Evolutionary conservation across 2,329 filamentous ascomycete species (phyloP), one percentile per base, ranked within the genome.

Genomic region (Pyrenochaeta sp.): DNA sequence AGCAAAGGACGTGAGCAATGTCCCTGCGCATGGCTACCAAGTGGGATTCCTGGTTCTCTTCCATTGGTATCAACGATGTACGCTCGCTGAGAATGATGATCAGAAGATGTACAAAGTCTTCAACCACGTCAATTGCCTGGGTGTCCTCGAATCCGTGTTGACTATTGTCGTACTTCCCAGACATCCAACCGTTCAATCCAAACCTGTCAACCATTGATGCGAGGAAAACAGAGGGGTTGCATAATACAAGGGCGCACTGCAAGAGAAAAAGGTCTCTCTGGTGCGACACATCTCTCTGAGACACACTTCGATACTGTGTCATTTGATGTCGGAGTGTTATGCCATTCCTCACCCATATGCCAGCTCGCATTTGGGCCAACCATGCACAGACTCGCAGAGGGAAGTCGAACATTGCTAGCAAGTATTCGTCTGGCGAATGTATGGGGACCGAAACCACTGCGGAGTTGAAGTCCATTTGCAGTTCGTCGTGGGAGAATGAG

Each of bases 331-430:
- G 85, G 37, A 99, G 81, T 61, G 93, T 97, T 65, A 99, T 90
- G 2, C 94, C 94, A 66, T 99, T 99, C 42, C 94, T 86, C 52
- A 99, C 93, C 94, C 95, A 99, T 86, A 97, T 96, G 37, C 91
- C 90, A 13, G 93, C 91, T 70, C 96, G 96, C 85, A 99, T 97
- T 74, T 99, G 95, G 5, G 94, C 89, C 21, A 99, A 78, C 94
- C 94, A 99, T 14, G 90, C 91, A 67, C 91, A 96, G 1, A 97
- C 92, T 38, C 95, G 83, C 3, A 99, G 78, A 1, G 95, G 93
- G 61, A 90, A 96, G 69, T 99, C 94, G 62, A 99, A 96, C 37
- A 91, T 84, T 2, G 89, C 87, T 68, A 96, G 85, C 15, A 96
- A 77, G 61, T 92, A 86, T 66, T 96, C 90, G 60, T 96, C 89